These are phyloP conservation scores for Balansia obtecta DNA, from an alignment of 2,329 filamentous ascomycete species.

Conservation along the genomic window DNA sequence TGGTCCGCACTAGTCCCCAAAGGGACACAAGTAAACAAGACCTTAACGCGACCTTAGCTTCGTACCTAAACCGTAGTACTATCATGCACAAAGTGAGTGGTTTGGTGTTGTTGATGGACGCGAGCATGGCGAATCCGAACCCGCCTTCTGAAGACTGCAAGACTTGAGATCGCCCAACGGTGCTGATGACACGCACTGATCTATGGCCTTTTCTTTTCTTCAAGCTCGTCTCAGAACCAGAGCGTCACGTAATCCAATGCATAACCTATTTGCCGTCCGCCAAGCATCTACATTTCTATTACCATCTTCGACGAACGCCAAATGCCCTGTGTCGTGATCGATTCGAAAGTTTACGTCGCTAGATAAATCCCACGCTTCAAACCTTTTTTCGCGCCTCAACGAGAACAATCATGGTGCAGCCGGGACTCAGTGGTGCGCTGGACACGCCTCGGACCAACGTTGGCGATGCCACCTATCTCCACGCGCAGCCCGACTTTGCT, in stretches of 20 bases:
- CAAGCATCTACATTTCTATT: not conserved
- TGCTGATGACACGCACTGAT: not conserved
- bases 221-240: not conserved
- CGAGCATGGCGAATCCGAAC: not conserved
- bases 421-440: conserved; percentile 50
- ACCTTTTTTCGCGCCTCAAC: not conserved
- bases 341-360: not conserved
- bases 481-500: conserved; percentile 51
- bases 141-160: not conserved
- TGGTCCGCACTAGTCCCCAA: conserved; percentile 20
- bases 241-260: not conserved
- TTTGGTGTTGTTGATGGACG: not conserved
- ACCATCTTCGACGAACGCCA: not conserved
- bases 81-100: not conserved
- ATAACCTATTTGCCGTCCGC: conserved; percentile 10
- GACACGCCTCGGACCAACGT: conserved; percentile 79
- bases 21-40: conserved; percentile 30
- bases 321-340: not conserved
- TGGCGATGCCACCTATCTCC: conserved; percentile 74
- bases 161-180: not conserved
- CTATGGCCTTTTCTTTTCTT: not conserved
- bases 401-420: conserved; percentile 43
- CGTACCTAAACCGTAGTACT: not conserved
- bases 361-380: not conserved
- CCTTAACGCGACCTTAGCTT: conserved; percentile 13